phyloP scores from a whole-genome alignment of 2,329 filamentous ascomycete genomes.

The Aureobasidium sp. region DNA sequence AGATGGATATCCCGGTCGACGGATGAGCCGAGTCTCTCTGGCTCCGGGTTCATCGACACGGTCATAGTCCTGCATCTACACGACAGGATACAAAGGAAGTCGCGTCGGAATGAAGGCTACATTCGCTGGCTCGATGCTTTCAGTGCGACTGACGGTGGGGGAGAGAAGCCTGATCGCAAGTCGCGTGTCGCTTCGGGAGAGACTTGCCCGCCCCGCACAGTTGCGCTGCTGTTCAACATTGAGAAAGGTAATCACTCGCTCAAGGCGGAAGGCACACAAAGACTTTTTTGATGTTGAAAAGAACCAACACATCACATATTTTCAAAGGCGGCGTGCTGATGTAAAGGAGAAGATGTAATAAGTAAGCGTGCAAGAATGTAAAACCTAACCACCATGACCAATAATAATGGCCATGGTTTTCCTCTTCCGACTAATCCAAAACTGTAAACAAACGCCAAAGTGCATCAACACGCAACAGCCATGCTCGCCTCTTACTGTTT shows the following conservation, averaged over 20 bases:
- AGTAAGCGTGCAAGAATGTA: background rate
- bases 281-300: too few relatives aligned
- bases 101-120: background rate
- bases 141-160: background rate
- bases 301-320: background rate
- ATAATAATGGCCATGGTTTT: background rate
- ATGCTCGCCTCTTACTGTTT: background rate
- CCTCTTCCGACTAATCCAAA: background rate
- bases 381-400: background rate
- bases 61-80: conserved; percentile 11
- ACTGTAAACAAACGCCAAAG: background rate
- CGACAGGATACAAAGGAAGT: background rate
- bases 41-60: background rate
- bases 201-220: background rate
- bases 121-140: background rate
- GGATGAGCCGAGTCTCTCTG: conserved; percentile 12
- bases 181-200: background rate
- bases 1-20: conserved; percentile 1
- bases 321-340: background rate
- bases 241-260: too few relatives aligned
- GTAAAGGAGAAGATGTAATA: background rate
- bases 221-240: background rate
- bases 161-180: background rate
- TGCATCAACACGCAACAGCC: background rate
- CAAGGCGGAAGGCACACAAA: too few relatives aligned